Evolutionary conservation across 768 basidiomycete genomes (phyloP), one percentile per base, ranked within the genome.

Genomic region (Solioccasus polychromus): DNA sequence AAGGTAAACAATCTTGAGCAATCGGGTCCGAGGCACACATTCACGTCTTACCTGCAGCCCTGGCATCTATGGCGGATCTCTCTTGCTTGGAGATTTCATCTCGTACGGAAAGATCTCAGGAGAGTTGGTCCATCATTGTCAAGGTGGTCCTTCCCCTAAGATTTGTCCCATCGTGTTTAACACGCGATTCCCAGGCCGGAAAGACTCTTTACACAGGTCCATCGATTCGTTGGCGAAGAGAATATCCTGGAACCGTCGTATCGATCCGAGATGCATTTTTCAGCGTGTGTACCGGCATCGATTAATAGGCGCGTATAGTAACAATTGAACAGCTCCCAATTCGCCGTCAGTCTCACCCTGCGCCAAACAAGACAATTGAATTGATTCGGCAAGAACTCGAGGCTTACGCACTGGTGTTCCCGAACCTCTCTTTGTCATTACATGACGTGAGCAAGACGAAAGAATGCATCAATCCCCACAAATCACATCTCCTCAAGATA

Each of bases 211-310:
- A 89, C 58, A 70, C 70, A 20, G 92, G 92, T 1, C 75, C 82
- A 25, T 83, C 92, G 3, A 68, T 82, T 29, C 80, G 88, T 18
- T 88, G 90, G 83, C 75, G 81, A 46, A 74, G 84, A 51, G 81
- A 88, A 60, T 70, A 71, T 1, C 67, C 78, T 2, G 95, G 95
- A 3, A 96, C 94, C 6, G 82, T 78, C 10, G 85, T 95, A 32
- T 83, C 79, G 54, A 72, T 96, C 35, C 82, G 89, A 18, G 95
- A 97, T 63, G 83, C 89, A 3, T 99, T 96, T 61, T 88, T 86
- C 60, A 92, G 89, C 59, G 92, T 92, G 50, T 35, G 80, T 70
- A 15, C 31, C 43, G 31, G 17, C 44, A 17, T 36, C 32, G 34
- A 44, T 35, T 24, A 22, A 20, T 35, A 37, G 35, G 23, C 12